Evolutionary conservation across 257 asterid species (phyloP).

Genomic region (Ehretia macrophylla): DNA sequence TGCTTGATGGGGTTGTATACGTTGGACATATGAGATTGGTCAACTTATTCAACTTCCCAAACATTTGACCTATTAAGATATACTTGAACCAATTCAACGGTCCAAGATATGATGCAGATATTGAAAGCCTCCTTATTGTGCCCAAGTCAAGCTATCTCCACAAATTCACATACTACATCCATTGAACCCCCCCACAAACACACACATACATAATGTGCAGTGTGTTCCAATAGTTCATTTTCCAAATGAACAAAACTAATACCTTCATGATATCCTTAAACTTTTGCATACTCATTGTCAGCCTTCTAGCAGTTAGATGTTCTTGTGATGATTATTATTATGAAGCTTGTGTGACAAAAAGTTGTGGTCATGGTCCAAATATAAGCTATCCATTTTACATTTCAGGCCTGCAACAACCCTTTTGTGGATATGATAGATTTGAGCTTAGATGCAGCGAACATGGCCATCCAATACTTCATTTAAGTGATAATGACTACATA

Average conservation of each 20-base stretch:
- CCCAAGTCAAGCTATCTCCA: constrained; percentile 15
- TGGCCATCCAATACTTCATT: constrained; percentile 30
- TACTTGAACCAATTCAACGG: constrained; percentile 9
- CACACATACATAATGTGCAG: no score
- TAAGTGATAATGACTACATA: constrained; percentile 25
- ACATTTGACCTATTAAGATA: background rate
- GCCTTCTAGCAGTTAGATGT: constrained; percentile 25
- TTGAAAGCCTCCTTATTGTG: constrained; percentile 14
- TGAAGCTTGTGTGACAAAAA: constrained; percentile 34
- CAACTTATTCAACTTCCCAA: constrained; percentile 32
- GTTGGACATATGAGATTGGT: constrained; percentile 15
- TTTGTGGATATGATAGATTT: constrained; percentile 48
- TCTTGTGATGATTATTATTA: constrained; percentile 32
- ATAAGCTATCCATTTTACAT: constrained; percentile 60
- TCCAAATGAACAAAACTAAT: constrained; percentile 25
- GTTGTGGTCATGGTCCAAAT: constrained; percentile 36
- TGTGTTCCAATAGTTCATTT: constrained; percentile 16
- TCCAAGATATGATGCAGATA: constrained; percentile 28
- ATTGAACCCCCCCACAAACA: no score
- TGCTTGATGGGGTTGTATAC: background rate
- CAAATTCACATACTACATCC: no score
- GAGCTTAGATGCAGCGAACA: constrained; percentile 27
- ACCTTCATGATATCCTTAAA: constrained; percentile 6
- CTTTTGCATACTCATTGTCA: constrained; percentile 24
- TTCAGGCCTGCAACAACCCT: constrained; percentile 23